phyloP scores from a whole-genome alignment of 129 eudicot genomes.

The Chrysanthemum seticuspe region DNA sequence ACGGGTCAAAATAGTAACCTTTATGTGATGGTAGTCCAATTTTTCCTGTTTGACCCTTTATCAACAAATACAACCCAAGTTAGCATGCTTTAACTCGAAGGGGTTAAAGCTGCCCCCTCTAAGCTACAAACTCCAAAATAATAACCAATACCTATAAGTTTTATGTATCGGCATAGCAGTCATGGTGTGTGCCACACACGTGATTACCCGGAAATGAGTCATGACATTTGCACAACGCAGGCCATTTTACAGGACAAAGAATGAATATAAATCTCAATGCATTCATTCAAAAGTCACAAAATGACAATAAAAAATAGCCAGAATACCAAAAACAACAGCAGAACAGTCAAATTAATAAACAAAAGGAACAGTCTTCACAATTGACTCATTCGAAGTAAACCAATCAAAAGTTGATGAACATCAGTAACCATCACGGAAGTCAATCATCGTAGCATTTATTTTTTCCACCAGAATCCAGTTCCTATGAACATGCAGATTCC shows the following conservation, averaged over 20 bases:
- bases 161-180: constrained; percentile 1
- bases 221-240: neutral
- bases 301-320: neutral
- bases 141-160: neutral
- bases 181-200: constrained; percentile 4
- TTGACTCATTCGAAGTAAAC: neutral
- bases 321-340: neutral
- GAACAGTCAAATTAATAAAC: neutral
- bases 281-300: neutral
- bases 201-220: neutral
- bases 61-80: too few relatives aligned
- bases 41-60: too few relatives aligned
- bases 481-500: constrained; percentile 1
- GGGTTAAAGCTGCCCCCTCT: too few relatives aligned
- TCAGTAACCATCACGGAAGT: neutral
- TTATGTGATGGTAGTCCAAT: too few relatives aligned
- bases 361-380: neutral
- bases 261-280: neutral
- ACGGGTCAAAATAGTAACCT: neutral
- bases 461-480: neutral
- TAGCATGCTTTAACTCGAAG: too few relatives aligned
- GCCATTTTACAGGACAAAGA: constrained; percentile 3
- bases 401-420: neutral
- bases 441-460: neutral
- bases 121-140: too few relatives aligned